phyloP scores from a whole-genome alignment of 129 eudicot genomes.

The Saposhnikovia divaricata region DNA sequence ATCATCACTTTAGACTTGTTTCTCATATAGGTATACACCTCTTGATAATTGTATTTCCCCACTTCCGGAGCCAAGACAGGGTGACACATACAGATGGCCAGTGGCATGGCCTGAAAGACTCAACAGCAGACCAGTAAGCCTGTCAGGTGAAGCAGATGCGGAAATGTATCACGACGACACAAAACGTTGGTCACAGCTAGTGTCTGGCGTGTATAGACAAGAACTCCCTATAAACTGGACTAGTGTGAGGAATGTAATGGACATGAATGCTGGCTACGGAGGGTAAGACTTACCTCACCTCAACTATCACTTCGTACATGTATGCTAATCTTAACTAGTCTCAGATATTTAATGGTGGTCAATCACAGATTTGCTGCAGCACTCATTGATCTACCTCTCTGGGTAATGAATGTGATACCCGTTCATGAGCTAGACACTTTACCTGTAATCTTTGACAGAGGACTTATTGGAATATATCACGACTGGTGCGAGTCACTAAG shows the following conservation, averaged over 20 bases:
- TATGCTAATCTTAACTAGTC: background rate
- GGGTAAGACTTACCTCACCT: conserved; percentile 46
- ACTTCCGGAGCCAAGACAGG: conserved; percentile 28
- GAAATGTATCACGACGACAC: conserved; percentile 55
- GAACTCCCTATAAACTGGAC: conserved; percentile 68
- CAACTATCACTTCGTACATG: background rate
- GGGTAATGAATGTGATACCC: conserved; percentile 98
- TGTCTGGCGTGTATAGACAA: conserved; percentile 53
- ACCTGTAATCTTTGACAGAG: conserved; percentile 74
- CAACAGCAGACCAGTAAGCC: conserved; percentile 45
- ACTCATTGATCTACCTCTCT: conserved; percentile 54
- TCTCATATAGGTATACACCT: conserved; percentile 55
- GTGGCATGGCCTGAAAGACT: conserved; percentile 86
- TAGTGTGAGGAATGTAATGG: conserved; percentile 80
- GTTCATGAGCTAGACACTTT: conserved; percentile 64
- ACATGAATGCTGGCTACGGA: conserved; percentile 96
- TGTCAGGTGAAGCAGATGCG: conserved; percentile 36
- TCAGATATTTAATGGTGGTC: background rate
- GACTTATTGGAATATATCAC: conserved; percentile 80
- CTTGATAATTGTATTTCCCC: conserved; percentile 64
- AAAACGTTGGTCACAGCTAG: conserved; percentile 63
- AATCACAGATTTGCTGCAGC: conserved; percentile 78
- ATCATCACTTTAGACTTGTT: conserved; percentile 6
- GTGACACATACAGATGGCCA: conserved; percentile 55
- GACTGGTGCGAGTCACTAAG: conserved; percentile 93